These are phyloP conservation scores for Lonicera japonica DNA, from an alignment of 129 eudicot genomes.

Conservation along the genomic window DNA sequence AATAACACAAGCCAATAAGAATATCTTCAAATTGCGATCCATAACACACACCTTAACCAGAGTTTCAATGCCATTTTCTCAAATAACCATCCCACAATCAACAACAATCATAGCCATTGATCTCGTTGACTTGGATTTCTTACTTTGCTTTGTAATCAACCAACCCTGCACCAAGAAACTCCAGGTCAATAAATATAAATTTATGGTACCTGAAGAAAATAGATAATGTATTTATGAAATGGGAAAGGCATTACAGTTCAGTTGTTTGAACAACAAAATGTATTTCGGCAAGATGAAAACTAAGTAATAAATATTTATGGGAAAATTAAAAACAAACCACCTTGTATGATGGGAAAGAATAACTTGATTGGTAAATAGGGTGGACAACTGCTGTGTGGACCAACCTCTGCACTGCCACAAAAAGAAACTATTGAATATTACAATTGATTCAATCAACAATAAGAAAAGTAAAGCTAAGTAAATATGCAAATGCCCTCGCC, in stretches of 20 bases:
- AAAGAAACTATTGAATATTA: constrained; percentile 13
- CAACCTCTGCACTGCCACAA: constrained; percentile 66
- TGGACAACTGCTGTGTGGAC: constrained; percentile 77
- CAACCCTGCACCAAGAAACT: constrained; percentile 56
- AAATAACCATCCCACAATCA: constrained; percentile 98
- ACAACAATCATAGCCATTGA: constrained; percentile 58
- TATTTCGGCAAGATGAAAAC: background rate
- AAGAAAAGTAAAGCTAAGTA: background rate
- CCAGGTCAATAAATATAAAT: background rate
- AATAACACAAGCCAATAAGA: background rate
- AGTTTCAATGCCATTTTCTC: constrained; percentile 95
- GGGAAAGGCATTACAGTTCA: too few species aligned
- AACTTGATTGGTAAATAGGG: constrained; percentile 60
- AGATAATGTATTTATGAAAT: too few species aligned
- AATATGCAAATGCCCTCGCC: too few species aligned
- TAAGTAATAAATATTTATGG: background rate
- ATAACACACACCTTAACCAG: constrained; percentile 85
- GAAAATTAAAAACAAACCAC: constrained; percentile 47
- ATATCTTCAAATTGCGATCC: constrained; percentile 72
- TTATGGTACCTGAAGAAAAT: too few species aligned
- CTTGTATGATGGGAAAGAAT: constrained; percentile 80
- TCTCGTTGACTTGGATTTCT: constrained; percentile 41
- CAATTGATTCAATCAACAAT: constrained; percentile 2
- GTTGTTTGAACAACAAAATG: too few species aligned
- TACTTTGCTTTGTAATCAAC: constrained; percentile 55